Conservation (phyloP, 192 early-diverging fungal genomes). For the Linnemannia hyalina region DNA sequence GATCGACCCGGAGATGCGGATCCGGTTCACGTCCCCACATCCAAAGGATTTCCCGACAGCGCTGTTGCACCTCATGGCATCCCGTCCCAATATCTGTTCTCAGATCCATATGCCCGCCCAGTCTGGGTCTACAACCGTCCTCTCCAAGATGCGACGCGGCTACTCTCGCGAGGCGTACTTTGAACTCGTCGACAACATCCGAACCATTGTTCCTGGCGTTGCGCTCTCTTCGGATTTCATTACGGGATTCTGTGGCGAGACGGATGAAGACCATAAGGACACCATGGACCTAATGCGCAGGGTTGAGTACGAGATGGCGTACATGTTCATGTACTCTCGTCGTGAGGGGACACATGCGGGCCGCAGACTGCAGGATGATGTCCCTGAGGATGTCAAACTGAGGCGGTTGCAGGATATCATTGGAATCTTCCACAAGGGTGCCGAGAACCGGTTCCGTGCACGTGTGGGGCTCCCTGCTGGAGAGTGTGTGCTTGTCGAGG, state of each 20-base stretch:
- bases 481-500: slow-evolving; percentile 54
- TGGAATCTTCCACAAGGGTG: slow-evolving; percentile 70
- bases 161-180: slow-evolving; percentile 80
- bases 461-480: slow-evolving; percentile 39
- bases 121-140: slow-evolving; percentile 73
- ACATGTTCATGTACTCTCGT: slow-evolving; percentile 87
- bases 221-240: slow-evolving; percentile 83
- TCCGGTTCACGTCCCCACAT: slow-evolving; percentile 85
- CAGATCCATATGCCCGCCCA: slow-evolving; percentile 82
- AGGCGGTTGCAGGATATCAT: slow-evolving; percentile 77
- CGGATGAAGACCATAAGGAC: slow-evolving; percentile 77
- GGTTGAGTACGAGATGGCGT: slow-evolving; percentile 80
- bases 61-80: slow-evolving; percentile 75
- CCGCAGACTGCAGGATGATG: slow-evolving; percentile 75
- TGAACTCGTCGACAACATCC: slow-evolving; percentile 74
- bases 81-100: slow-evolving; percentile 77
- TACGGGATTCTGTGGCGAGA: slow-evolving; percentile 85
- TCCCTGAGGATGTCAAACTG: slow-evolving; percentile 71
- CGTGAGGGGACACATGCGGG: slow-evolving; percentile 83
- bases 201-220: slow-evolving; percentile 76
- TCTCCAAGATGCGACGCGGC: slow-evolving; percentile 82
- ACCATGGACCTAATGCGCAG: slow-evolving; percentile 75
- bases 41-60: slow-evolving; percentile 87
- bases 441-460: slow-evolving; percentile 56
- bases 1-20: slow-evolving; percentile 80